phyloP scores from a whole-genome alignment of 805 yeast species.

The Saturnispora galanensis region DNA sequence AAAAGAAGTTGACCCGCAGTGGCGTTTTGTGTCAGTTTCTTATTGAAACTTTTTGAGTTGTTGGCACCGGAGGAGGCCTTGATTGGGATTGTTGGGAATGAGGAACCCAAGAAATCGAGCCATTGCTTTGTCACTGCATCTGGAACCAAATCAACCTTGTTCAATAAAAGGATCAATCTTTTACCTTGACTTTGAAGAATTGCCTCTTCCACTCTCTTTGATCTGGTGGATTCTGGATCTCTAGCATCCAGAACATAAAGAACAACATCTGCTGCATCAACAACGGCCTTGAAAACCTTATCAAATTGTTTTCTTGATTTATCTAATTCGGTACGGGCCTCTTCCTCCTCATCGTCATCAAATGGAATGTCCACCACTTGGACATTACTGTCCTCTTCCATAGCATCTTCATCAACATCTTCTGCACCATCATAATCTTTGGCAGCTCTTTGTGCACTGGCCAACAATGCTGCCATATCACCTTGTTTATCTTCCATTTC shows the following conservation, averaged over 20 bases:
- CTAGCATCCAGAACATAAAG: slow-evolving; percentile 94
- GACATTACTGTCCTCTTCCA: slow-evolving; percentile 34
- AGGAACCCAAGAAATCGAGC: slow-evolving; percentile 66
- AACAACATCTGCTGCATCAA: slow-evolving; percentile 84
- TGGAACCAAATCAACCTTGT: slow-evolving; percentile 91
- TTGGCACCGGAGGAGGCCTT: slow-evolving; percentile 71
- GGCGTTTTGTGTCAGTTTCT: slow-evolving; percentile 56
- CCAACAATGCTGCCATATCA: slow-evolving; percentile 70
- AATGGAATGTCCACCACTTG: slow-evolving; percentile 30
- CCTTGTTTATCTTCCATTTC: slow-evolving; percentile 31
- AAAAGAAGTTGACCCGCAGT: slow-evolving; percentile 70
- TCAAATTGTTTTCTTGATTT: slow-evolving; percentile 86
- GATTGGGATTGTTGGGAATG: slow-evolving; percentile 88
- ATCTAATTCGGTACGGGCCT: slow-evolving; percentile 42
- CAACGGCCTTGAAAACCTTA: slow-evolving; percentile 86
- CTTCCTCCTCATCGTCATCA: slow-evolving; percentile 24
- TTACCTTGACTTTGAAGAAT: slow-evolving; percentile 73
- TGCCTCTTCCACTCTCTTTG: slow-evolving; percentile 83
- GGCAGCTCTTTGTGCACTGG: slow-evolving; percentile 86
- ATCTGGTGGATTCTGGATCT: slow-evolving; percentile 92
- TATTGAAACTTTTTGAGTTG: slow-evolving; percentile 59
- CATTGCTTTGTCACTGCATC: slow-evolving; percentile 74
- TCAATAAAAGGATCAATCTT: slow-evolving; percentile 74
- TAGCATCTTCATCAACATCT: slow-evolving; percentile 29
- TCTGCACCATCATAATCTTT: slow-evolving; percentile 55